Base-by-base conservation (phyloP, 2,329 filamentous ascomycete genomes). In the Fusarium dimerum region DNA sequence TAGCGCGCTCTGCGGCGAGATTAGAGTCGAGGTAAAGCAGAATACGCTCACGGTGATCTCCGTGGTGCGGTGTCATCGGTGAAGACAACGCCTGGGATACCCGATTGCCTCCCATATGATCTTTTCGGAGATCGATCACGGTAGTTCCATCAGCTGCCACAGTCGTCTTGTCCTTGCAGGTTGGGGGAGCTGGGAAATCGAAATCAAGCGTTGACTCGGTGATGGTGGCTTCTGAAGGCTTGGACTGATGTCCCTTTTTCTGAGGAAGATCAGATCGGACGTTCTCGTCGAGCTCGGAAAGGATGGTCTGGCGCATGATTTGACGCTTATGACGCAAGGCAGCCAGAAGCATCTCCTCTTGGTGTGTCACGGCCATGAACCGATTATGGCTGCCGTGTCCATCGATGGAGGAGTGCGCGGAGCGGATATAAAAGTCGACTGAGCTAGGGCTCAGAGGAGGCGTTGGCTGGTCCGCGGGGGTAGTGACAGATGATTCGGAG, bases 291-390 rank as follows among this genome's bases (percentile, higher is more conserved):
- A 73, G 69, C 53, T 78, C 75, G 18, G 73, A 69, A 12, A 76
- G 67, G 16, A 76, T 70, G 3, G 73, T 75, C 55, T 81, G 76
- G 2, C 79, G 77, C 76, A 82, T 81, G n/a, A 72, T 71, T 3
- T 80, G 76, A n/a, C 80, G 74, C 70, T 82, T 83, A 59, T 79
- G 75, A 9, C 82, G 75, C 40, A 85, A 72, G 3, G 82, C 82
- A 2, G 81, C 77, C 5, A 85, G 71, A 1, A 85, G 71, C 74
- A 83, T 78, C 66, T 84, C 79, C 54, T 85, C 82, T 55, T 84
- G 80, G 5, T 73, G 75, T 0, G 81, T 84, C 16, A 85, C 80
- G 1, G 80, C 78, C 77, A 84, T 83, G 49, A 83, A 71, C 2
- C 81, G 76, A 29, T 69, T 68, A 34, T 71, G 66, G 29, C 62